Percentiles rank a stretch among this genome's conserved stretches.
These are phyloP conservation scores for Cenchrus americanus DNA, from an alignment of 176 grass and related monocot species.

Conservation along the genomic window DNA sequence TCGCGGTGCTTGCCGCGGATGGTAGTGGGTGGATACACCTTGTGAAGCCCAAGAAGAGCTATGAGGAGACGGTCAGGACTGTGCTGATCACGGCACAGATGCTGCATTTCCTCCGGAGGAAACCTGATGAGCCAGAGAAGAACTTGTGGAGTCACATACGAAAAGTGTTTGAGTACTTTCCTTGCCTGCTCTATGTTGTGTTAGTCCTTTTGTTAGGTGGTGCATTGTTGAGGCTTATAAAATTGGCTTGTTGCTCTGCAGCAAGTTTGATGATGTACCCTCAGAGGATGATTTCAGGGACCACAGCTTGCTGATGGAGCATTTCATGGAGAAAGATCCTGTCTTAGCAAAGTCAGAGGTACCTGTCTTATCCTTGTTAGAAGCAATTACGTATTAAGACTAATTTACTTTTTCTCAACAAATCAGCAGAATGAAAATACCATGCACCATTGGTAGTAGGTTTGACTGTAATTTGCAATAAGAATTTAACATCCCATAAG, in stretches of 20 bases:
- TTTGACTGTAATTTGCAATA: too few relatives aligned
- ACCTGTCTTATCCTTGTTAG: conserved; percentile 29
- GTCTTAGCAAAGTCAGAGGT: conserved; percentile 77
- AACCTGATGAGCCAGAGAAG: conserved; percentile 60
- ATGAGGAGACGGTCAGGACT: conserved; percentile 44
- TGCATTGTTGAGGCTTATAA: conserved; percentile 35
- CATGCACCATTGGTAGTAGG: too few relatives aligned
- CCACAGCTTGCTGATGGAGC: conserved; percentile 65
- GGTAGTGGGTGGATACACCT: conserved; percentile 59
- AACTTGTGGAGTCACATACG: conserved; percentile 71
- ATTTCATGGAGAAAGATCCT: conserved; percentile 58
- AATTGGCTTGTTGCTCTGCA: conserved; percentile 47
- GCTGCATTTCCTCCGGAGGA: conserved; percentile 80
- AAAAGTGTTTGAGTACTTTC: conserved; percentile 60
- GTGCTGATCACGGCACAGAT: conserved; percentile 63
- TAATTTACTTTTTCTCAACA: too few relatives aligned
- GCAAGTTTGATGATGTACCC: conserved; percentile 74
- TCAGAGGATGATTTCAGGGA: conserved; percentile 67
- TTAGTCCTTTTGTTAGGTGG: conserved; percentile 11
- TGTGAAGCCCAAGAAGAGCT: conserved; percentile 56
- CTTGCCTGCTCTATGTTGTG: conserved; percentile 28
- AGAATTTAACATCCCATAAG: too few relatives aligned
- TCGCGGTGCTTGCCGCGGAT: conserved; percentile 46
- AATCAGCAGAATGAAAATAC: too few relatives aligned
- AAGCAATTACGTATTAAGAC: too few relatives aligned